Conservation (phyloP, 1,284 basidiomycete genomes). For the Apiotrichum akiyoshidainum region DNA sequence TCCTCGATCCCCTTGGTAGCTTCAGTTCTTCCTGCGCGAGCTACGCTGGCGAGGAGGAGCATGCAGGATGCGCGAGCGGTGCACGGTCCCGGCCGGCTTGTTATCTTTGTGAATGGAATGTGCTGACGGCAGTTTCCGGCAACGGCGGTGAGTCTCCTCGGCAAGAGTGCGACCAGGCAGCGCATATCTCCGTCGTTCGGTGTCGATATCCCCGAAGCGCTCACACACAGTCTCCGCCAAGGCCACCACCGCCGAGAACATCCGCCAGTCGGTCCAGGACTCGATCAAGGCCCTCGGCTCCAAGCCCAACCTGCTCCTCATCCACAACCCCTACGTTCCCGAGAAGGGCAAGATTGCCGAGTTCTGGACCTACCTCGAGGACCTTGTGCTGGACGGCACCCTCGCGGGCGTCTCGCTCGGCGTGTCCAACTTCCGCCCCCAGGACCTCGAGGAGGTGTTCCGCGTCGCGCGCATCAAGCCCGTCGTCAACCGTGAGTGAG, state of each 20-base stretch:
- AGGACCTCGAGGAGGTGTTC: conserved; percentile 41
- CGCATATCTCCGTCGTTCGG: too few relatives aligned
- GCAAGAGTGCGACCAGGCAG: not conserved
- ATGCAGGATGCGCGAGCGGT: too few relatives aligned
- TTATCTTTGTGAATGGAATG: not conserved
- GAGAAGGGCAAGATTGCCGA: conserved; percentile 26
- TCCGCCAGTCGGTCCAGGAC: conserved; percentile 26
- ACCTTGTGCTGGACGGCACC: conserved; percentile 53
- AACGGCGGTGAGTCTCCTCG: conserved; percentile 4
- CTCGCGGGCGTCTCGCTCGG: conserved; percentile 58
- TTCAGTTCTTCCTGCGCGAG: too few relatives aligned
- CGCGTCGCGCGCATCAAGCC: conserved; percentile 60
- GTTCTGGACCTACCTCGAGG: conserved; percentile 42
- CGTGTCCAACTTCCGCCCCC: conserved; percentile 45
- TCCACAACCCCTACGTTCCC: conserved; percentile 37
- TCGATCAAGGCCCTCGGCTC: conserved; percentile 27
- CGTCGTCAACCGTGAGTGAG: conserved; percentile 58
- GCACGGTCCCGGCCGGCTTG: too few relatives aligned
- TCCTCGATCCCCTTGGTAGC: too few relatives aligned
- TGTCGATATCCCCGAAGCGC: too few relatives aligned
- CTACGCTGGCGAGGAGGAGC: too few relatives aligned
- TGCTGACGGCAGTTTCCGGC: conserved; percentile 10
- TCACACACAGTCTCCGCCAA: not conserved
- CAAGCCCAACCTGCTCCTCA: conserved; percentile 37
- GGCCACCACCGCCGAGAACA: conserved; percentile 18